Evolutionary conservation across 169 alveolate species (phyloP).

Genomic region (Eimeria tenella): DNA sequence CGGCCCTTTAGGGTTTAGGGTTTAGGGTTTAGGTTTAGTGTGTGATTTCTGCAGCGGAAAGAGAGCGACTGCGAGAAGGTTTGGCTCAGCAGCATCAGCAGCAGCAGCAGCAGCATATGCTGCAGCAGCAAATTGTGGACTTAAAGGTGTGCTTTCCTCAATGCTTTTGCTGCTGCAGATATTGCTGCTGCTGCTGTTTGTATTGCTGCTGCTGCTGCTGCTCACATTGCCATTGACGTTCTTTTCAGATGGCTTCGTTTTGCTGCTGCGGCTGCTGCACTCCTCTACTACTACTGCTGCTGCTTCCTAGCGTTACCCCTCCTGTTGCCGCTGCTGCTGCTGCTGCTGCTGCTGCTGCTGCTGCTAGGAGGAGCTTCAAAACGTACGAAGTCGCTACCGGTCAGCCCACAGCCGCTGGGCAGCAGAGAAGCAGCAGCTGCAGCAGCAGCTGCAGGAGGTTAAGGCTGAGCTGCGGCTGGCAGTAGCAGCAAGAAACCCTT

Average conservation of each 20-base stretch:
- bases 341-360: constrained; percentile 10
- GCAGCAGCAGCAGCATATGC: constrained; percentile 30
- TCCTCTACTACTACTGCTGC: no score
- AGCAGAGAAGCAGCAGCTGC: constrained; percentile 19
- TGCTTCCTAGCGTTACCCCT: not conserved
- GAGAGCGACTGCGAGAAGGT: constrained; percentile 5
- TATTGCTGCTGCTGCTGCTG: not conserved
- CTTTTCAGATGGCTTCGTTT: not conserved
- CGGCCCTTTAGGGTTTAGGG: not conserved
- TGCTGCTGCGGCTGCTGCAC: constrained; percentile 3
- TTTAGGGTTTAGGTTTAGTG: constrained; percentile 6
- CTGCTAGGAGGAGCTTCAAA: not conserved
- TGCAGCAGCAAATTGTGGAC: not conserved
- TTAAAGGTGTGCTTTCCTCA: not conserved
- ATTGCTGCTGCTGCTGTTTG: not conserved
- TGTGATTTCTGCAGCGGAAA: constrained; percentile 7
- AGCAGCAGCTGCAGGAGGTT: constrained; percentile 17
- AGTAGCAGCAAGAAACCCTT: not conserved
- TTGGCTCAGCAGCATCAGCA: constrained; percentile 14
- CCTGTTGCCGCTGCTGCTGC: not conserved
- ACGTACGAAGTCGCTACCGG: not conserved
- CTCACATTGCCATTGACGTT: no score
- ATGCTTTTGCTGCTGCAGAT: not conserved
- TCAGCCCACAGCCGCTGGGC: constrained; percentile 7
- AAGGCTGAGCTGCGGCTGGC: constrained; percentile 10